Base-by-base conservation (phyloP, 768 basidiomycete species). In the Ramaria rubella region DNA sequence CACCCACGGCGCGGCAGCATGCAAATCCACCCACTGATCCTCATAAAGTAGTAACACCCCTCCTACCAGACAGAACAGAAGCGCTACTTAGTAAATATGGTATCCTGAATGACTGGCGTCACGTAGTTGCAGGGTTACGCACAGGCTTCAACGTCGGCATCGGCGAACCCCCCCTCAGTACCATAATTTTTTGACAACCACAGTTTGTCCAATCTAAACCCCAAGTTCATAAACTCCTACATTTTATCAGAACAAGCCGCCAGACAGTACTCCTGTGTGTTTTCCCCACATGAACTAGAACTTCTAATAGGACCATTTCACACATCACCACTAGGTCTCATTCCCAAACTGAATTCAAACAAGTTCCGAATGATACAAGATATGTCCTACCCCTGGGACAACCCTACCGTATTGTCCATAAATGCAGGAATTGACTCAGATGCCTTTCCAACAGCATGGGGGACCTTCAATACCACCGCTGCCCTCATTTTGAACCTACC, bases 121-220 rank as follows among this genome's bases (percentile, higher is more conserved):
- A 74, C 34, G 61, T 75, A 1, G 17, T 72, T 1, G 15, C 50
- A 1, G 69, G 75, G 29, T 56, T 77, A 0, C 59, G 59, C 0
- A 23, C 65, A 14, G 73, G 74, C 38, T 76, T 77, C 54, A 64
- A 72, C 49, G 63, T 73, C 4, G 73, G 75, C 0, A 58, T 70
- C 17, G 24, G 29, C 1, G 52, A 40, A 0, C n/a, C 44, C 15
- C 59, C 63, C 9, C 19, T 59, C 11, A 11, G 36, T 64, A 59
- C 45, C 7, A 11, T n/a, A n/a, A n/a, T n/a, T n/a, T n/a, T n/a
- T n/a, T n/a, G n/a, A n/a, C 11, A 58, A 58, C 17, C 57, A 58
- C 43, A 38, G 29, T 15, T 59, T 33, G 11, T 58, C 58, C 30
- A 5, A 19, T 7, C 19, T 26, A 15, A 58, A 60, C 12, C 58